These are phyloP conservation scores for Amanita rimosa DNA, from an alignment of 768 basidiomycete genomes.

Conservation along the genomic window DNA sequence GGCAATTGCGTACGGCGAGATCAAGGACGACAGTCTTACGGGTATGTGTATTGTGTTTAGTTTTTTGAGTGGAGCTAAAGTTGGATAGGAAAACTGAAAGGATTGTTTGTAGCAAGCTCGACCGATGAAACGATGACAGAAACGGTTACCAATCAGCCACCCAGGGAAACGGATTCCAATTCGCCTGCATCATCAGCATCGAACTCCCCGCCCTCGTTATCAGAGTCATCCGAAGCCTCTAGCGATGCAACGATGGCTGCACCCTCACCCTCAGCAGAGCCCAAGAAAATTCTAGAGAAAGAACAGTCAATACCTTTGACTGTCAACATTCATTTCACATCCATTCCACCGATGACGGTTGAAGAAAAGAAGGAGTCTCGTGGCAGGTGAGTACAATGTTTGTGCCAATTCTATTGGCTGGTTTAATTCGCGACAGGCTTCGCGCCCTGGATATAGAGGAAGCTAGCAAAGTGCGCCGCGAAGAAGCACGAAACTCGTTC, in stretches of 20 bases:
- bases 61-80: background rate
- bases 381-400: conserved; percentile 42
- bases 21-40: conserved; percentile 69
- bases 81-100: conserved; percentile 69
- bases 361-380: conserved; percentile 67
- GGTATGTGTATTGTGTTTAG: conserved; percentile 29
- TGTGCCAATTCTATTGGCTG: background rate
- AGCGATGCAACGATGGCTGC: conserved; percentile 22
- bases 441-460: conserved; percentile 73
- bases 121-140: conserved; percentile 25
- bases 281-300: conserved; percentile 27
- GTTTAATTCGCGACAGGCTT: conserved; percentile 36
- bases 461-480: conserved; percentile 60
- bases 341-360: conserved; percentile 64
- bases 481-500: conserved; percentile 85
- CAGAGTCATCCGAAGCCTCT: conserved; percentile 9
- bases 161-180: conserved; percentile 21
- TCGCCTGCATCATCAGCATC: conserved; percentile 19
- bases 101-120: conserved; percentile 56
- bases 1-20: conserved; percentile 69
- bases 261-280: conserved; percentile 23
- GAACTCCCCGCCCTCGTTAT: conserved; percentile 20
- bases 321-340: conserved; percentile 50
- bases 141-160: conserved; percentile 30
- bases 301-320: conserved; percentile 61